Conservation (phyloP, 257 asterid genomes). For the Capsicum pubescens region DNA sequence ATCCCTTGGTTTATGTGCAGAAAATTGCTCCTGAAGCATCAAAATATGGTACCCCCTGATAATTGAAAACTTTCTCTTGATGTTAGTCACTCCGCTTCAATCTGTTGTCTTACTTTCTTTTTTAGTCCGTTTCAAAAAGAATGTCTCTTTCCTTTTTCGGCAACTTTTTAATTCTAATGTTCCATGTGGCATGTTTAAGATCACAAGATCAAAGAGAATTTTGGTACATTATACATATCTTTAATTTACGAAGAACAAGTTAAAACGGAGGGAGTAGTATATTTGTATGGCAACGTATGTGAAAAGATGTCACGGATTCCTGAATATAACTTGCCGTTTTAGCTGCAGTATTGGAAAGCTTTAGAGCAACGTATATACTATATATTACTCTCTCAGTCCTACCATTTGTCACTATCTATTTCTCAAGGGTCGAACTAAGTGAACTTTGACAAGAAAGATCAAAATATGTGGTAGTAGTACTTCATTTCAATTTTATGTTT, state of each 20-base stretch:
- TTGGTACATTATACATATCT: too few relatives aligned
- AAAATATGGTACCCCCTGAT: conserved; percentile 42
- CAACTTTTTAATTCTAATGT: too few relatives aligned
- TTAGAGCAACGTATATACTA: background rate
- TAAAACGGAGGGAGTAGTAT: too few relatives aligned
- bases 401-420: background rate
- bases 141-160: too few relatives aligned
- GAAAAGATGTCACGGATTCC: background rate
- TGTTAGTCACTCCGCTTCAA: background rate
- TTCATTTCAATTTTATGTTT: background rate
- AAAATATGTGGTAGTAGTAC: background rate
- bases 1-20: conserved; percentile 45
- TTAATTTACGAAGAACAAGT: too few relatives aligned
- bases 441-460: background rate
- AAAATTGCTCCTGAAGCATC: conserved; percentile 54
- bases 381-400: background rate
- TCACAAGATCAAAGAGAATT: too few relatives aligned
- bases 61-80: background rate
- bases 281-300: background rate
- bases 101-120: too few relatives aligned
- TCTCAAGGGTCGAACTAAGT: background rate
- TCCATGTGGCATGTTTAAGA: too few relatives aligned
- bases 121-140: too few relatives aligned
- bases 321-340: background rate
- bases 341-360: background rate